Evolutionary conservation across 306 rosid species (phyloP).

Genomic region (Luffa acutangula): DNA sequence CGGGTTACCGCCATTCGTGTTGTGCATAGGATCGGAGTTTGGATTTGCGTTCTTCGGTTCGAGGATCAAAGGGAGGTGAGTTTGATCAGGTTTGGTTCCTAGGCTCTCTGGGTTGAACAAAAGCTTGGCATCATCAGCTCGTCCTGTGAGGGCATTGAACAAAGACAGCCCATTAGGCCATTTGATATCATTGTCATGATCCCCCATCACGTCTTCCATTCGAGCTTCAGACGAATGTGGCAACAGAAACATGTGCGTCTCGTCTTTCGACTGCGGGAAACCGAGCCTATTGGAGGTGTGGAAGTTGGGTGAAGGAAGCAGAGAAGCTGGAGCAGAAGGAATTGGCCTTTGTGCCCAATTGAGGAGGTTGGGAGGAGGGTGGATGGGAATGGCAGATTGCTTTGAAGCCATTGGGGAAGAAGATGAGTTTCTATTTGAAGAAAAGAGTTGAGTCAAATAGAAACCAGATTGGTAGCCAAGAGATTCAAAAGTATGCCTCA

Average conservation of each 20-base stretch:
- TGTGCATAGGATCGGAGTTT: slow-evolving; percentile 37
- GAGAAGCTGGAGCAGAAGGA: slow-evolving; percentile 41
- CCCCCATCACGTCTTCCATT: slow-evolving; percentile 72
- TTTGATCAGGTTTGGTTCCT: slow-evolving; percentile 43
- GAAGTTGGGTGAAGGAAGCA: slow-evolving; percentile 66
- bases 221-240: slow-evolving; percentile 62
- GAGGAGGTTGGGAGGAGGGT: slow-evolving; percentile 70
- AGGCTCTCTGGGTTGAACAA: slow-evolving; percentile 62
- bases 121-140: slow-evolving; percentile 67
- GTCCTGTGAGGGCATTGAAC: slow-evolving; percentile 81
- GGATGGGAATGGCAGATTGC: slow-evolving; percentile 54
- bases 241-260: slow-evolving; percentile 64
- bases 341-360: slow-evolving; percentile 81
- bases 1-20: slow-evolving; percentile 31
- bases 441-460: slow-evolving; percentile 86
- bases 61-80: slow-evolving; percentile 24
- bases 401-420: slow-evolving; percentile 57
- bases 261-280: slow-evolving; percentile 59
- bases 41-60: slow-evolving; percentile 14
- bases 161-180: slow-evolving; percentile 92
- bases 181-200: slow-evolving; percentile 70
- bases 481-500: slow-evolving; percentile 99
- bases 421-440: slow-evolving; percentile 67
- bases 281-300: slow-evolving; percentile 46
- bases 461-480: slow-evolving; percentile 93